These are phyloP conservation scores for Thelephora ganbajun DNA, from an alignment of 768 basidiomycete genomes.

Conservation along the genomic window DNA sequence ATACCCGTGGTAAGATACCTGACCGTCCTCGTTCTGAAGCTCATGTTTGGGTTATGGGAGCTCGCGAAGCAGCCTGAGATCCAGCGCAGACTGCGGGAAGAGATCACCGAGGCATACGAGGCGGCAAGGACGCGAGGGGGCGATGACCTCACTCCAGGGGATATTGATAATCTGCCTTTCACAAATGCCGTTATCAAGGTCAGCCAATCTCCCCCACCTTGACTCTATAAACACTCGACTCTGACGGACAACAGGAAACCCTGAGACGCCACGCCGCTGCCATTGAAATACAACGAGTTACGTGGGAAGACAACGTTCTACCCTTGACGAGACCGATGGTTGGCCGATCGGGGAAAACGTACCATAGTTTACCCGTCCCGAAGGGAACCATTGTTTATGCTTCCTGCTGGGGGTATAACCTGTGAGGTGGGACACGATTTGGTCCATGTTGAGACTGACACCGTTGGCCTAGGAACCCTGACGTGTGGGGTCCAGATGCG, in stretches of 20 bases:
- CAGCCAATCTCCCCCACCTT: slow-evolving; percentile 11
- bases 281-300: slow-evolving; percentile 26
- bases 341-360: not conserved
- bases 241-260: not conserved
- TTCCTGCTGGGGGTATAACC: slow-evolving; percentile 2
- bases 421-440: not conserved
- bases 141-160: slow-evolving; percentile 22
- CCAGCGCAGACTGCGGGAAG: slow-evolving; percentile 25
- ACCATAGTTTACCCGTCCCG: slow-evolving; percentile 16
- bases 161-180: slow-evolving; percentile 23
- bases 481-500: slow-evolving; percentile 24
- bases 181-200: slow-evolving; percentile 30
- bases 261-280: slow-evolving; percentile 27
- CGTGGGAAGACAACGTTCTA: slow-evolving; percentile 25
- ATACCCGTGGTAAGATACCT: no score
- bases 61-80: slow-evolving; percentile 23
- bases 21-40: no score
- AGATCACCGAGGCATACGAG: slow-evolving; percentile 14
- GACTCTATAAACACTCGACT: not conserved
- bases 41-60: slow-evolving; percentile 22
- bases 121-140: slow-evolving; percentile 1
- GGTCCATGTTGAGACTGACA: no score
- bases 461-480: slow-evolving; percentile 7
- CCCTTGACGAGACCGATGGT: slow-evolving; percentile 24
- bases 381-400: slow-evolving; percentile 3